A percentile compares a stretch with the other conserved stretches of the same genome.
These are phyloP conservation scores for Trichaptum fuscoviolaceum DNA, from an alignment of 768 basidiomycete genomes.

Conservation along the genomic window DNA sequence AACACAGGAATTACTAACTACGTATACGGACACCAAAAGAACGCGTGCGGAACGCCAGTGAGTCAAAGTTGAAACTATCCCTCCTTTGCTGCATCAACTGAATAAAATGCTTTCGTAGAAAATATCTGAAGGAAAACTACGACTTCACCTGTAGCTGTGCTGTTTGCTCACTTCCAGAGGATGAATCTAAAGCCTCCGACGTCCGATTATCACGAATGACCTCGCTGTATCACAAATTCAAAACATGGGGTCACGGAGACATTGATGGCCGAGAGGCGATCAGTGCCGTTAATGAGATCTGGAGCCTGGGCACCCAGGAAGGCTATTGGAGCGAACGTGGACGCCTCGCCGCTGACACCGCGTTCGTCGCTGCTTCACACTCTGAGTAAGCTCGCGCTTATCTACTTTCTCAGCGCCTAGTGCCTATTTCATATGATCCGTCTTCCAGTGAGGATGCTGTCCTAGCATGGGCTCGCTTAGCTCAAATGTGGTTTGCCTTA, in stretches of 20 bases:
- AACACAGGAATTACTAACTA: slow-evolving; percentile 53
- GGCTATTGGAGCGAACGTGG: slow-evolving; percentile 66
- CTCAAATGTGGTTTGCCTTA: slow-evolving; percentile 47
- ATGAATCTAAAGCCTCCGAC: slow-evolving; percentile 47
- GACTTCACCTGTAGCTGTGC: slow-evolving; percentile 55
- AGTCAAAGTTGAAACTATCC: slow-evolving; percentile 11
- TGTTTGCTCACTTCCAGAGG: slow-evolving; percentile 50
- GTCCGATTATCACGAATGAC: slow-evolving; percentile 41
- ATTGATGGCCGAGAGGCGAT: slow-evolving; percentile 49
- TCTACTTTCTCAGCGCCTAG: not conserved
- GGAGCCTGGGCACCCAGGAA: slow-evolving; percentile 55
- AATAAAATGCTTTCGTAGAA: slow-evolving; percentile 28
- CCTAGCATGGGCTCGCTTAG: slow-evolving; percentile 44
- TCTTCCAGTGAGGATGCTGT: slow-evolving; percentile 38
- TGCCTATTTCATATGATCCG: slow-evolving; percentile 3
- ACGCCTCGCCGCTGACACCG: slow-evolving; percentile 54
- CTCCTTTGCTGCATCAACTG: slow-evolving; percentile 6
- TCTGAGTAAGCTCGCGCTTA: slow-evolving; percentile 49
- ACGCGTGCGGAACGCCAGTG: slow-evolving; percentile 51
- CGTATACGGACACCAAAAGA: slow-evolving; percentile 54
- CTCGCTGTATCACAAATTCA: slow-evolving; percentile 37
- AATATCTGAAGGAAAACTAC: slow-evolving; percentile 44
- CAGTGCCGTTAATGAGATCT: slow-evolving; percentile 42
- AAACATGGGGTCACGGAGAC: slow-evolving; percentile 40
- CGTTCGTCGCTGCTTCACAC: slow-evolving; percentile 55